A percentile compares a stretch with the other conserved stretches of the same genome.
Evolutionary conservation across 2,329 filamentous ascomycete species (phyloP).

Genomic region (Epichloe brachyelytri): DNA sequence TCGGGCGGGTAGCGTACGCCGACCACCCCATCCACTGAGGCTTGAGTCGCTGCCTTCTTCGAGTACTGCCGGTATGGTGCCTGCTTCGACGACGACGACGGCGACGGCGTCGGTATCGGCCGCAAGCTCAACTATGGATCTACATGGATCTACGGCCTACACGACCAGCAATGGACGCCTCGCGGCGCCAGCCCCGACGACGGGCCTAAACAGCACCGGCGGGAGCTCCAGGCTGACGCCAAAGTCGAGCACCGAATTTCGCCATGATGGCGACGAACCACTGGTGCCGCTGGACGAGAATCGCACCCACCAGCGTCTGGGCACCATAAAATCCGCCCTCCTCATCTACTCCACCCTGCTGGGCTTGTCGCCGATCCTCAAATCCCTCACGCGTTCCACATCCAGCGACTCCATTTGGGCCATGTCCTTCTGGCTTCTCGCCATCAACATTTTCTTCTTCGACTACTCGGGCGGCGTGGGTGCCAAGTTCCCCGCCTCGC

Average conservation of each 20-base stretch:
- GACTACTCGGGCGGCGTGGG: conserved; percentile 70
- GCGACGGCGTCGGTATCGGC: conserved; percentile 18
- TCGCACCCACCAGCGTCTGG: conserved; percentile 43
- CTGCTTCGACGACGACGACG: conserved; percentile 11
- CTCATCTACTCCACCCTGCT: conserved; percentile 89
- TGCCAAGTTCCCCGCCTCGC: conserved; percentile 53
- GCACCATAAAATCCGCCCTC: conserved; percentile 81
- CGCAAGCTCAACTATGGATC: conserved; percentile 34
- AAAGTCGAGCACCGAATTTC: conserved; percentile 18
- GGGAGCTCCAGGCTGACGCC: conserved; percentile 10
- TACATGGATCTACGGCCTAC: conserved; percentile 12
- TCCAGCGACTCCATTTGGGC: conserved; percentile 95
- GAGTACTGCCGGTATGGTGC: conserved; percentile 11
- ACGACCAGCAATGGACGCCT: conserved; percentile 23
- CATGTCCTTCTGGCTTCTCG: conserved; percentile 82
- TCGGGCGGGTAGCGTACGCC: conserved; percentile 24
- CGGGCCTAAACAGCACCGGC: conserved; percentile 24
- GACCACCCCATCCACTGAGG: conserved; percentile 19
- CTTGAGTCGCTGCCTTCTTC: conserved; percentile 14
- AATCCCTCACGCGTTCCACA: conserved; percentile 87
- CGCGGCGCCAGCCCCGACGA: conserved; percentile 37
- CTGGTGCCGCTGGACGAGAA: conserved; percentile 22
- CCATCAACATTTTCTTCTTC: conserved; percentile 96
- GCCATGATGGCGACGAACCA: conserved; percentile 10
- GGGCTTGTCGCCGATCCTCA: conserved; percentile 86